Evolutionary conservation across 768 basidiomycete genomes (phyloP), one percentile per base, ranked within the genome.

Genomic region (Podaxis mareebaensis): DNA sequence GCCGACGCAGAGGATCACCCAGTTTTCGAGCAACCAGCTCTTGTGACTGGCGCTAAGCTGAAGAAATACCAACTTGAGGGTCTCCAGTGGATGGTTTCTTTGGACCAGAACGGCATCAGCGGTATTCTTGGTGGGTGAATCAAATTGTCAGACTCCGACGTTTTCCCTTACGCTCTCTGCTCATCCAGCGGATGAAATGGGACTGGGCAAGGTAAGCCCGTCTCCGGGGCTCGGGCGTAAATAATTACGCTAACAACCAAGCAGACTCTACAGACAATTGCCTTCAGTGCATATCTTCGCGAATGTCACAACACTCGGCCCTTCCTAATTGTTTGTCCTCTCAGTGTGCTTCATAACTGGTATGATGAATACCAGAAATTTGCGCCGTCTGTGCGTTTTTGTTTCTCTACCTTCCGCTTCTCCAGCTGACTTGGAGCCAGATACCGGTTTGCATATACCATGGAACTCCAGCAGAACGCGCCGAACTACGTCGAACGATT

Each of bases 341-440:
- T 99, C 1, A 94, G 93, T 51, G 96, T 99, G 12, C 76, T 98
- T 15, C 90, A 95, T 69, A 96, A 96, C 68, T 98, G 96, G 95
- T 76, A 82, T 3, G 84, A 87, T 56, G 95, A 98, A 71, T 97
- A 93, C 71, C 73, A 76, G 44, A 89, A 89, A 59, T 97, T 96
- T 72, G 90, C 93, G 10, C 95, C 95, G 3, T 95, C 68, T 63
- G 85, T 49, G 42, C 8, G 6, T 54, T 53, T 20, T 52, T 61
- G 6, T 30, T 28, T 60, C 58, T 58, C 63, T 10, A 63, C 53
- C 26, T 38, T 26, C 36, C 11, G 11, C 20, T 26, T 52, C 44
- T 58, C 39, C 57, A 36, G 48, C 24, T 33, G 7, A 44, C 22
- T 17, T n/a, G 30, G 10, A 48, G 24, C n/a, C n/a, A 93, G 90